Conservation (phyloP, 2,329 filamentous ascomycete genomes). For the Ilyonectria destructans region DNA sequence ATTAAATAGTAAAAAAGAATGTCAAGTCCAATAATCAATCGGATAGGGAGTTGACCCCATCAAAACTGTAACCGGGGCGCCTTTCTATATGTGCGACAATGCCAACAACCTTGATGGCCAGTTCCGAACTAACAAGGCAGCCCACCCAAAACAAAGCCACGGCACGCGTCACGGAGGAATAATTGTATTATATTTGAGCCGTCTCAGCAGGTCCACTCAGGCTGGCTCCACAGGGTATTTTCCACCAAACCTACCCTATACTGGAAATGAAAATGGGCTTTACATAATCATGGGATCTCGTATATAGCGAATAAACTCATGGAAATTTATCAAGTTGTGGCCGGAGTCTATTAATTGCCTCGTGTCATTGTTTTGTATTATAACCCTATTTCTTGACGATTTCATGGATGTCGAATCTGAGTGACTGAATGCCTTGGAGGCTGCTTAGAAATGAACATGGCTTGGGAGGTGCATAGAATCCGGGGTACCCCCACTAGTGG, state of each 20-base stretch:
- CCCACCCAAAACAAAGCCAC: conserved; percentile 12
- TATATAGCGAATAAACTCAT: neutral
- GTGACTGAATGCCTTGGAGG: too few relatives aligned
- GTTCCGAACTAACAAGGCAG: conserved; percentile 18
- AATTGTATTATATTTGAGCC: conserved; percentile 16
- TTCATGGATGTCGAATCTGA: neutral
- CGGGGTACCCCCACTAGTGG: conserved; percentile 24
- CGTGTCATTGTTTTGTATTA: neutral
- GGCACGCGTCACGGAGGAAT: neutral
- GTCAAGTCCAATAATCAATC: conserved; percentile 32
- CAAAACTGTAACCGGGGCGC: conserved; percentile 31
- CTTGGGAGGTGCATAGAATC: conserved; percentile 17
- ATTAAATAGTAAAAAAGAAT: conserved; percentile 36
- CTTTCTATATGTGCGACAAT: conserved; percentile 27
- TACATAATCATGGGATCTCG: conserved; percentile 17
- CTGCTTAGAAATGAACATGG: conserved; percentile 26
- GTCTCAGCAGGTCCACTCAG: neutral
- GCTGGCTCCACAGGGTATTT: neutral
- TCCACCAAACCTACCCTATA: conserved; percentile 18
- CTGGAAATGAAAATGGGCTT: neutral
- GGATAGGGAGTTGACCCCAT: conserved; percentile 32
- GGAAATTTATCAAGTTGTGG: neutral
- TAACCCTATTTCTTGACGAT: neutral
- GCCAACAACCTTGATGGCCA: conserved; percentile 32
- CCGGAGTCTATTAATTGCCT: neutral